Percentiles rank a stretch among this genome's conserved stretches.
Evolutionary conservation across 2,329 filamentous ascomycete species (phyloP).

Genomic region (Penicillium psychrosexuale): DNA sequence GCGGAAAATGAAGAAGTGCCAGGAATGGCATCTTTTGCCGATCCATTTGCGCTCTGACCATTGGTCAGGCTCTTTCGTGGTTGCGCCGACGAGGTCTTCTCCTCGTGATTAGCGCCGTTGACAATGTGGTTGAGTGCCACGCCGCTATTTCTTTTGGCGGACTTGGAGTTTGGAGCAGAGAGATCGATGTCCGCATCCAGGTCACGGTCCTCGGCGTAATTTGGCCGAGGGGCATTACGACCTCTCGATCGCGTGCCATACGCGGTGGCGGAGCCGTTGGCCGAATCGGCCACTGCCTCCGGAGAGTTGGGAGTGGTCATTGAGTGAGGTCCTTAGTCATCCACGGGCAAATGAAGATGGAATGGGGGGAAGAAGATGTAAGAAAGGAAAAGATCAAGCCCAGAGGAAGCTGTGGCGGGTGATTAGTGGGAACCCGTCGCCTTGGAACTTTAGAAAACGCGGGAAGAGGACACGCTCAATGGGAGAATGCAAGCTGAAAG

Average conservation of each 20-base stretch:
- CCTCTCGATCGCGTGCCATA: constrained; percentile 96
- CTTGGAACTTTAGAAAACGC: not conserved
- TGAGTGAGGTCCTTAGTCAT: constrained; percentile 40
- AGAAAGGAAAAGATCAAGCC: constrained; percentile 17
- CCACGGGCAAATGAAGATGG: constrained; percentile 21
- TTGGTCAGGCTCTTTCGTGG: constrained; percentile 41
- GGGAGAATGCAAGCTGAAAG: constrained; percentile 11
- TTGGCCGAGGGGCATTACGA: constrained; percentile 75
- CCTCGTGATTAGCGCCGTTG: constrained; percentile 38
- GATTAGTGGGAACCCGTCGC: constrained; percentile 9
- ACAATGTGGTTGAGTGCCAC: constrained; percentile 23
- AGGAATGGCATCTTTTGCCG: constrained; percentile 50
- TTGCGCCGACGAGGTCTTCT: constrained; percentile 40
- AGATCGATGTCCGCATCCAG: constrained; percentile 89
- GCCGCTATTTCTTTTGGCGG: constrained; percentile 32
- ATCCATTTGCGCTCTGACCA: constrained; percentile 31
- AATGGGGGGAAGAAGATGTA: constrained; percentile 15
- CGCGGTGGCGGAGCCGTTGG: constrained; percentile 53
- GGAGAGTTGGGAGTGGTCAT: constrained; percentile 47
- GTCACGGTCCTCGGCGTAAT: constrained; percentile 94
- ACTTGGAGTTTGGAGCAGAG: constrained; percentile 31
- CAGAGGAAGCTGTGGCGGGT: constrained; percentile 6
- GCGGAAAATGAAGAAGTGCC: constrained; percentile 59
- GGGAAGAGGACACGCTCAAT: constrained; percentile 3
- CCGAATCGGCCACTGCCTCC: constrained; percentile 37